Conservation (phyloP, 495 filamentous ascomycete species). For the Penicillium manginii region DNA sequence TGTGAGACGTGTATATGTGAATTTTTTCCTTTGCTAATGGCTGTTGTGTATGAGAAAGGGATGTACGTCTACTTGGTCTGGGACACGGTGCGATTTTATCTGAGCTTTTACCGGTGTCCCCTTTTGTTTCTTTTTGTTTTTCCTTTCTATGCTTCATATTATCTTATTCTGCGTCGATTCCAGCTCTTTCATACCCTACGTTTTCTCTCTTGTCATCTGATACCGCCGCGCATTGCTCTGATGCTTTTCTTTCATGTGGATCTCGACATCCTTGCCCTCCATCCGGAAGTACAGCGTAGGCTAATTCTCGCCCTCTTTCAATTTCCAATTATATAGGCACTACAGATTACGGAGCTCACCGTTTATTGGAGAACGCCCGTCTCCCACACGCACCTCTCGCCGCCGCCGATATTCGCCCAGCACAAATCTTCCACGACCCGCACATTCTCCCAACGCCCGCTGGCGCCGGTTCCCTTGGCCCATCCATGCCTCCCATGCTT, state of each 20-base stretch:
- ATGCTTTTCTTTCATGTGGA: constrained; percentile 23
- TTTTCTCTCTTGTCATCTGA: constrained; percentile 24
- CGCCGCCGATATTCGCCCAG: constrained; percentile 66
- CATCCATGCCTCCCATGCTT: constrained; percentile 73
- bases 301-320: constrained; percentile 38
- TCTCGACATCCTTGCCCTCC: constrained; percentile 19
- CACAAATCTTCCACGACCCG: constrained; percentile 80
- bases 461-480: constrained; percentile 40
- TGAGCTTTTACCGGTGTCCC: constrained; percentile 24
- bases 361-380: constrained; percentile 28
- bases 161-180: constrained; percentile 14
- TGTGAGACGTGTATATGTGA: constrained; percentile 26
- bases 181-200: constrained; percentile 32
- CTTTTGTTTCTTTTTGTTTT: constrained; percentile 34
- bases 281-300: constrained; percentile 44
- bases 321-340: constrained; percentile 38
- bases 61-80: constrained; percentile 12
- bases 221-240: constrained; percentile 27
- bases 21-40: constrained; percentile 15
- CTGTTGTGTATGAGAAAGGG: constrained; percentile 18
- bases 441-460: constrained; percentile 62
- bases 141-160: constrained; percentile 10
- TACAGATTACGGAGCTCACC: constrained; percentile 36
- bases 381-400: constrained; percentile 26
- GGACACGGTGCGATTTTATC: constrained; percentile 28